phyloP scores from a whole-genome alignment of 2,329 filamentous ascomycete species.

The Fusarium equiseti region DNA sequence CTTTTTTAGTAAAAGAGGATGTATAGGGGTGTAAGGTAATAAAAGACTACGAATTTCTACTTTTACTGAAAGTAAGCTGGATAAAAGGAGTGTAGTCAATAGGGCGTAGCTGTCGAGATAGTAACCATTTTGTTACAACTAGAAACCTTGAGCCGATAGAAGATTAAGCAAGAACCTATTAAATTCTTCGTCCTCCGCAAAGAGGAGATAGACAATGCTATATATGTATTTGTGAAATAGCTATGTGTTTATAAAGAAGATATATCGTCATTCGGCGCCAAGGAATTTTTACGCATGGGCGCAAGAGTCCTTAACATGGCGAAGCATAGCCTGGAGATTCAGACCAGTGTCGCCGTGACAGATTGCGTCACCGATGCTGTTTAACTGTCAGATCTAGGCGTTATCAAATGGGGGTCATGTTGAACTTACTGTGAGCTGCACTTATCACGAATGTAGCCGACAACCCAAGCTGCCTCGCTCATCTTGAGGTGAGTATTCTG shows the following conservation, averaged over 20 bases:
- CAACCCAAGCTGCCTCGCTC: conserved; percentile 1
- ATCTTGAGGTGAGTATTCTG: conserved; percentile 1
- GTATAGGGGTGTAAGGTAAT: no score
- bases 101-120: not conserved
- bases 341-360: not conserved
- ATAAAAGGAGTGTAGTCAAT: not conserved
- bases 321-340: not conserved
- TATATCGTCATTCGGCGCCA: not conserved
- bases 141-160: not conserved
- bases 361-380: not conserved
- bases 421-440: not conserved
- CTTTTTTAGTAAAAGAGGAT: no score
- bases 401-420: not conserved
- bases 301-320: not conserved
- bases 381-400: not conserved
- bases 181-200: not conserved
- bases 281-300: not conserved
- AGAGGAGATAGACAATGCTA: not conserved
- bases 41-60: no score
- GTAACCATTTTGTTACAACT: not conserved
- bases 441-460: not conserved
- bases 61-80: no score
- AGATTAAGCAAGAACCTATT: not conserved
- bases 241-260: not conserved
- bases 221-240: not conserved